A percentile compares a stretch with the other conserved stretches of the same genome.
phyloP scores from a whole-genome alignment of 257 asterid species.

The Salvia hispanica region DNA sequence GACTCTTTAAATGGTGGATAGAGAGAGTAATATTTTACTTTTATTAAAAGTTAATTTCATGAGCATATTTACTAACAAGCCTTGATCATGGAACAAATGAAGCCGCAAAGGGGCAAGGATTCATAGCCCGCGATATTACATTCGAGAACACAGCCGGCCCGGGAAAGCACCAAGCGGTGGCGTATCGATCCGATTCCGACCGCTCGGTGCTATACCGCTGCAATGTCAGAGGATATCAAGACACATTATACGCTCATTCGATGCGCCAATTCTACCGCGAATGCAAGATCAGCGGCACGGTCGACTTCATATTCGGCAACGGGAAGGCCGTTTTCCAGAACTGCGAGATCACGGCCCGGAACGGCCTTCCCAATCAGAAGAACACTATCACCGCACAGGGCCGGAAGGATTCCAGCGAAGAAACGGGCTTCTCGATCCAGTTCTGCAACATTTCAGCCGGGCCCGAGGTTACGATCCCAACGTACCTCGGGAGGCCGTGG shows the following conservation, averaged over 20 bases:
- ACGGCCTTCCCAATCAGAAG: conserved; percentile 57
- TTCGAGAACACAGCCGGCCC: conserved; percentile 81
- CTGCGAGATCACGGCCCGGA: conserved; percentile 54
- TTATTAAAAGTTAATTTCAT: no score
- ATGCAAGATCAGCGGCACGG: conserved; percentile 61
- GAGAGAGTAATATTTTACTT: no score
- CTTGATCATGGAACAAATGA: no score
- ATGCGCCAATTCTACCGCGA: conserved; percentile 65
- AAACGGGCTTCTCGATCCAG: conserved; percentile 65
- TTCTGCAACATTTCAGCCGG: conserved; percentile 51
- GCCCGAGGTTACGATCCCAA: conserved; percentile 36
- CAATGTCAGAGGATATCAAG: conserved; percentile 61
- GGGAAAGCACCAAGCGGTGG: conserved; percentile 64
- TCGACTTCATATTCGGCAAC: conserved; percentile 73
- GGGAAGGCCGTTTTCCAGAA: conserved; percentile 60
- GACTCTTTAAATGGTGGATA: no score
- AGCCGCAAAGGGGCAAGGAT: conserved; percentile 65
- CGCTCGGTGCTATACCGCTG: conserved; percentile 56
- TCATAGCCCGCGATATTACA: conserved; percentile 64
- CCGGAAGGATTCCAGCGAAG: conserved; percentile 35
- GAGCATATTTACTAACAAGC: no score
- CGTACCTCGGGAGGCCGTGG: conserved; percentile 79
- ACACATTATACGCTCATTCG: conserved; percentile 60
- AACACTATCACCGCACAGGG: conserved; percentile 77
- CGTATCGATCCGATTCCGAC: conserved; percentile 63